Percentiles rank a stretch among this genome's conserved stretches.
phyloP scores from a whole-genome alignment of 441 rosid genomes.

The Populus hybrid region DNA sequence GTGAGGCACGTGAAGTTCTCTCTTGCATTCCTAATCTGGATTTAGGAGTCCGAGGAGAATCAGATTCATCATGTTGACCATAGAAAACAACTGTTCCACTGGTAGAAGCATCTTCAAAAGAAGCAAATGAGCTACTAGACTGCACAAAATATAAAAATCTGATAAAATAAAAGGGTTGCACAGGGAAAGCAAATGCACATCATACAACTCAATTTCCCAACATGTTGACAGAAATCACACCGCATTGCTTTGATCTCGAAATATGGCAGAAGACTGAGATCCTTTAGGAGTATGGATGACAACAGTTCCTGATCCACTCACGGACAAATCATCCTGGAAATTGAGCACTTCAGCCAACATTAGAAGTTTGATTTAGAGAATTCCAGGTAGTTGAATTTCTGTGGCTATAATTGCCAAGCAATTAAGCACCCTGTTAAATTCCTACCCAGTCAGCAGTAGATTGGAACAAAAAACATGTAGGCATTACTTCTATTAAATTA shows the following conservation, averaged over 20 bases:
- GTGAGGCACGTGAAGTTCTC: slow-evolving; percentile 78
- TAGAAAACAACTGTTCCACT: slow-evolving; percentile 93
- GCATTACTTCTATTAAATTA: background rate
- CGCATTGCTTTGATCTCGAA: slow-evolving; percentile 58
- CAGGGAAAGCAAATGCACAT: slow-evolving; percentile 19
- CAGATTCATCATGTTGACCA: slow-evolving; percentile 78
- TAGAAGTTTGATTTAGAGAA: slow-evolving; percentile 4
- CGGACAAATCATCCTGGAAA: slow-evolving; percentile 74
- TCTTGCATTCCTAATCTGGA: slow-evolving; percentile 85
- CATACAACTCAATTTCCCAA: slow-evolving; percentile 10
- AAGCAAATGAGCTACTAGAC: slow-evolving; percentile 64
- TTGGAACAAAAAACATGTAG: background rate
- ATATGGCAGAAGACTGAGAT: slow-evolving; percentile 56
- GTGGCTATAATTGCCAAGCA: background rate
- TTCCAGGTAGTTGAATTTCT: background rate
- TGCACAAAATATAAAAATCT: slow-evolving; percentile 45
- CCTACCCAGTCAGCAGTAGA: background rate
- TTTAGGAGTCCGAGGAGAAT: slow-evolving; percentile 83
- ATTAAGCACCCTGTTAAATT: background rate
- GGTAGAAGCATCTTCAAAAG: slow-evolving; percentile 87
- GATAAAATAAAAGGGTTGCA: slow-evolving; percentile 33
- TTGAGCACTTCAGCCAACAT: slow-evolving; percentile 23
- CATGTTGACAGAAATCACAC: slow-evolving; percentile 33
- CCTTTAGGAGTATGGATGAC: slow-evolving; percentile 74
- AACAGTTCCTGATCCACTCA: slow-evolving; percentile 85